Percentiles rank a stretch among this genome's conserved stretches.
Conservation (phyloP, 352 stramenopile genomes). For the Pythium sukuiense region DNA sequence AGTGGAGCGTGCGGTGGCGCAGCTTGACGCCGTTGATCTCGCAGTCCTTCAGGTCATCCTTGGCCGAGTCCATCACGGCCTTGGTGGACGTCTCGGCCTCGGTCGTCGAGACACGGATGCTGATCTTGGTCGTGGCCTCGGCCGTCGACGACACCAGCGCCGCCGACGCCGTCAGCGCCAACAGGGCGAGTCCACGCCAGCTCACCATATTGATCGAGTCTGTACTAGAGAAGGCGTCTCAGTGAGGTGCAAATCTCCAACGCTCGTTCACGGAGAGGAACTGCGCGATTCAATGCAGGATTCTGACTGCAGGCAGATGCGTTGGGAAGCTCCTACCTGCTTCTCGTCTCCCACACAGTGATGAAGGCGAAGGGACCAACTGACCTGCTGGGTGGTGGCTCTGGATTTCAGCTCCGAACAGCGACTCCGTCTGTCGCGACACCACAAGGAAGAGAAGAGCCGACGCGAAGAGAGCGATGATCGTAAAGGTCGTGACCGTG, state of each 20-base stretch:
- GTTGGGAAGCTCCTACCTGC: neutral
- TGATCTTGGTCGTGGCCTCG: conserved; percentile 34
- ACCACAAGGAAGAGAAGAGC: neutral
- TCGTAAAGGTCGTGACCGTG: conserved; percentile 13
- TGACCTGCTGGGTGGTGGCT: neutral
- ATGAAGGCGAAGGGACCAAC: neutral
- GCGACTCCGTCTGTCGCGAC: neutral
- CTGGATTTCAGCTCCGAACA: conserved; percentile 1
- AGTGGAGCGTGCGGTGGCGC: conserved; percentile 63
- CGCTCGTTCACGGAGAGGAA: neutral
- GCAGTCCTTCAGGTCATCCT: conserved; percentile 40
- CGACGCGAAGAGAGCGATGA: neutral
- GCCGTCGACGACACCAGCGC: conserved; percentile 16
- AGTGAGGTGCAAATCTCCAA: neutral
- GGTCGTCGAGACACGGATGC: conserved; percentile 34
- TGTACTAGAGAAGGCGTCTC: neutral
- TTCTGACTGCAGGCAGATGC: conserved; percentile 2
- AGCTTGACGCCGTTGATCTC: conserved; percentile 56
- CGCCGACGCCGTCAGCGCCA: conserved; percentile 24
- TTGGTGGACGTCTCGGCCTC: conserved; percentile 2
- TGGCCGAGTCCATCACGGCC: neutral
- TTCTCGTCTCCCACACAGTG: neutral
- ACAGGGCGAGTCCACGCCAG: conserved; percentile 26
- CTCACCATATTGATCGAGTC: conserved; percentile 13
- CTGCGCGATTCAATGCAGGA: conserved; percentile 2